phyloP scores from a whole-genome alignment of 208 protist species.

The Crithidia mellificae region DNA sequence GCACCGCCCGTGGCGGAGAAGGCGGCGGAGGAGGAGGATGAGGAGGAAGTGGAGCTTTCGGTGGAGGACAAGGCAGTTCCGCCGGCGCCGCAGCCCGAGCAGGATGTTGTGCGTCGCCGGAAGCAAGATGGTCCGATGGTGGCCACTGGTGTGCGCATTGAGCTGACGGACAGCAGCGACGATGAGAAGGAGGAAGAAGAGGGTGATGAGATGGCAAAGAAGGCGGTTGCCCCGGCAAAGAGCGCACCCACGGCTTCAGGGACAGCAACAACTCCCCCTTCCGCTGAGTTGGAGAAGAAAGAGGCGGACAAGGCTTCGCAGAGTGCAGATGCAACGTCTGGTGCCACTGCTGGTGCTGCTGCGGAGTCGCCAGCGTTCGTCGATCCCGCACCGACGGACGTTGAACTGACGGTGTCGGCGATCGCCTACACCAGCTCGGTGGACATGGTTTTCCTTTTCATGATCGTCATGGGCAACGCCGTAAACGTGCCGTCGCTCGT shows the following conservation, averaged over 20 bases:
- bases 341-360: too few species aligned
- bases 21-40: neutral
- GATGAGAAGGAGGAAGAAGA: too few species aligned
- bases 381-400: constrained; percentile 12
- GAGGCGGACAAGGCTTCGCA: neutral
- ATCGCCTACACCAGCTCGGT: constrained; percentile 72
- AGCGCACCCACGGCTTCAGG: neutral
- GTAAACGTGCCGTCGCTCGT: constrained; percentile 75
- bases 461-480: constrained; percentile 86
- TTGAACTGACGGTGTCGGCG: constrained; percentile 34
- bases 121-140: constrained; percentile 83
- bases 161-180: constrained; percentile 69
- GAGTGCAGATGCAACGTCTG: too few species aligned
- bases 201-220: constrained; percentile 34
- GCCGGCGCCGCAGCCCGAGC: constrained; percentile 3
- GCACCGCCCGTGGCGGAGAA: neutral
- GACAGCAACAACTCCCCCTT: too few species aligned
- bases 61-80: constrained; percentile 24
- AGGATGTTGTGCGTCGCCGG: constrained; percentile 57
- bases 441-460: constrained; percentile 87
- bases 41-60: constrained; percentile 17
- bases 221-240: neutral
- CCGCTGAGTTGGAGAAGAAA: neutral
- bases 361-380: too few species aligned
- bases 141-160: constrained; percentile 60